Evolutionary conservation across 2,329 filamentous ascomycete genomes (phyloP).

Genomic region (Blastomyces parvus): DNA sequence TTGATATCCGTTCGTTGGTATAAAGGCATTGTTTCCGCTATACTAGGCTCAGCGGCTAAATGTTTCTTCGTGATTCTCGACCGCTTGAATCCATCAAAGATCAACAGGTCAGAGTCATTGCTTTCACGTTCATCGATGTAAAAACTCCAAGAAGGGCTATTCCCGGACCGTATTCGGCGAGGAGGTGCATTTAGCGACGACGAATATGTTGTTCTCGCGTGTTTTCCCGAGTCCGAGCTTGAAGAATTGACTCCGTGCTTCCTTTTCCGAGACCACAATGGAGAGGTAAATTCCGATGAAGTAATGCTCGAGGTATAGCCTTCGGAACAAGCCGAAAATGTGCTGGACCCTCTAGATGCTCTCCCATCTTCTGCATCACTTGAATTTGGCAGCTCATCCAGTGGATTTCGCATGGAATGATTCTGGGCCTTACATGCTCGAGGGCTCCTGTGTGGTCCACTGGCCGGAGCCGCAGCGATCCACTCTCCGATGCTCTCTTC

Average conservation of each 20-base stretch:
- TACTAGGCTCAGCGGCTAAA: not conserved
- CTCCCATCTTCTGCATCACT: constrained; percentile 4
- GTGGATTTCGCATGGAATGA: not conserved
- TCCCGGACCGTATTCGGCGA: not conserved
- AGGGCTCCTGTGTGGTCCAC: not conserved
- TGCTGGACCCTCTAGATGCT: constrained; percentile 4
- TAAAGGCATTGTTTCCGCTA: not conserved
- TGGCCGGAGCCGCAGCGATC: constrained; percentile 33
- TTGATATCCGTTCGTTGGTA: not conserved
- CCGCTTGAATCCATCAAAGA: not conserved
- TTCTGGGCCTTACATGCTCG: not conserved
- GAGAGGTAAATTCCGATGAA: constrained; percentile 3
- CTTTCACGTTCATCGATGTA: not conserved
- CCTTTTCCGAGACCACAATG: constrained; percentile 7
- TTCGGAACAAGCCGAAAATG: not conserved
- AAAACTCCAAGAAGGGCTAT: not conserved
- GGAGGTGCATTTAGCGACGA: not conserved
- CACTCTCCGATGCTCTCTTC: constrained; percentile 50
- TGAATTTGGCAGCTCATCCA: not conserved
- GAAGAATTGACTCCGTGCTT: not conserved
- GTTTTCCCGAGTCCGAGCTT: not conserved
- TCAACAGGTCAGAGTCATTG: not conserved
- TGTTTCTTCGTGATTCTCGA: not conserved
- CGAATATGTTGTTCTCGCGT: not conserved
- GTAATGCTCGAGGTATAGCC: constrained; percentile 7